Percentiles rank a stretch among this genome's conserved stretches.
Conservation (phyloP, 257 asterid species). For the Solanum megistacrolobum region DNA sequence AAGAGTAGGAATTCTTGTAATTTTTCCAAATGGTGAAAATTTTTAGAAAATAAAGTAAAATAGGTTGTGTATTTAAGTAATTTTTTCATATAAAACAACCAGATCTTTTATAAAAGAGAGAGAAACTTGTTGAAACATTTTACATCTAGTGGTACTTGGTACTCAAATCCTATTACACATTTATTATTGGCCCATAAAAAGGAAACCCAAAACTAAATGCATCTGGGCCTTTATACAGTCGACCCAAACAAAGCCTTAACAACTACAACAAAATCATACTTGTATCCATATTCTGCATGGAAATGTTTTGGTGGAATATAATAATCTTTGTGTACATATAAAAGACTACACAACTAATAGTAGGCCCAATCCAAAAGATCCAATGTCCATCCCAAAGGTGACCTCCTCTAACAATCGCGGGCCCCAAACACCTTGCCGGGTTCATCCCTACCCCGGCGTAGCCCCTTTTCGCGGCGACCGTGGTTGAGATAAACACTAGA, state of each 20-base stretch:
- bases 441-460: constrained; percentile 69
- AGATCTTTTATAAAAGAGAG: too few relatives aligned
- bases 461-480: constrained; percentile 45
- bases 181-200: not conserved
- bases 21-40: too few relatives aligned
- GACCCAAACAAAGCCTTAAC: constrained; percentile 28
- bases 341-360: constrained; percentile 39
- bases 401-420: constrained; percentile 65
- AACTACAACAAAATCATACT: constrained; percentile 41
- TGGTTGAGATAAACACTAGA: constrained; percentile 46
- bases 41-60: too few relatives aligned
- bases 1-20: too few relatives aligned
- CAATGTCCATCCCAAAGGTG: constrained; percentile 72
- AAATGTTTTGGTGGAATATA: constrained; percentile 45
- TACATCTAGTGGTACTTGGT: not conserved
- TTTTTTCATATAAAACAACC: too few relatives aligned
- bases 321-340: constrained; percentile 57
- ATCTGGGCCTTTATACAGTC: not conserved
- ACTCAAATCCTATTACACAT: not conserved
- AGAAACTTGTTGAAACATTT: too few relatives aligned
- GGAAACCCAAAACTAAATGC: not conserved
- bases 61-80: too few relatives aligned
- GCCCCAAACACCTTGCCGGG: constrained; percentile 67
- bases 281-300: constrained; percentile 30
- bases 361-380: constrained; percentile 75